phyloP scores from a whole-genome alignment of 305 asterid species.

The Coffea humblotiana region DNA sequence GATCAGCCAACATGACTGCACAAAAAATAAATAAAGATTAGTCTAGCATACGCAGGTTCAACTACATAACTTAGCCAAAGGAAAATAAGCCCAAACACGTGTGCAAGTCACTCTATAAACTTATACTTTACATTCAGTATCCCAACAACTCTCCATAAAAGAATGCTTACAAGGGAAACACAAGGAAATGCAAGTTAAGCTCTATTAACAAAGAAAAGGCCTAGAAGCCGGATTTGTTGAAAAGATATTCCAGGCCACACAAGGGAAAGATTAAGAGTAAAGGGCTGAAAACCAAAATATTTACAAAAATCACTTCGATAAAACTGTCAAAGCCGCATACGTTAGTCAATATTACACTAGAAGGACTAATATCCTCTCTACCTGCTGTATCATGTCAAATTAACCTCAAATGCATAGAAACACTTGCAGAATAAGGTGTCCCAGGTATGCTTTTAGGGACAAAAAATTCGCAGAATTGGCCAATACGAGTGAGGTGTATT shows the following conservation, averaged over 20 bases:
- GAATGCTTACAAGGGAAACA: neutral
- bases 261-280: neutral
- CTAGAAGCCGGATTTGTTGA: neutral
- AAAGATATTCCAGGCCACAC: too few relatives aligned
- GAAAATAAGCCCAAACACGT: neutral
- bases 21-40: conserved; percentile 10
- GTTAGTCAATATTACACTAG: neutral
- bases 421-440: too few relatives aligned
- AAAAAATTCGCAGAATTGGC: too few relatives aligned
- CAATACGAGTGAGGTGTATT: too few relatives aligned
- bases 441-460: too few relatives aligned
- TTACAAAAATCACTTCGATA: neutral
- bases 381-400: too few relatives aligned
- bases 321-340: neutral
- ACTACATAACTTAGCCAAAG: neutral
- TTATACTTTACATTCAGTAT: neutral
- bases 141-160: neutral
- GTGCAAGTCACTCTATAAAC: neutral
- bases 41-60: conserved; percentile 9
- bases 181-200: neutral
- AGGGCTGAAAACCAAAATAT: neutral
- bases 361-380: neutral
- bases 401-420: too few relatives aligned
- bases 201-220: neutral
- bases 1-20: conserved; percentile 82